Conservation (phyloP, 768 basidiomycete species). For the Multifurca ochricompacta region DNA sequence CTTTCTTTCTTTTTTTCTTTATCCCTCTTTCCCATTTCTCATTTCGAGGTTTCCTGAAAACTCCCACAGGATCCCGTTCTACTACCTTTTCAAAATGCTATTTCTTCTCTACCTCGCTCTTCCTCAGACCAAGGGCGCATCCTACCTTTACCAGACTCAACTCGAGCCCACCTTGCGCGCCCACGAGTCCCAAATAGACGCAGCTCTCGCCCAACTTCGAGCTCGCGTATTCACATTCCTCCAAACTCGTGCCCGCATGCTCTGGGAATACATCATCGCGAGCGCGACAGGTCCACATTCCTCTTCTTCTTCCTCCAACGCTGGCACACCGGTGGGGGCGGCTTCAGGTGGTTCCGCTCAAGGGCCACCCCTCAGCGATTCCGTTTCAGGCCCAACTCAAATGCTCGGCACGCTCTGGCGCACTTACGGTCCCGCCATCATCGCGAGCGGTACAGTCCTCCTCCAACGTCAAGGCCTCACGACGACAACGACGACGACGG, state of each 20-base stretch:
- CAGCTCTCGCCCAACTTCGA: conserved; percentile 59
- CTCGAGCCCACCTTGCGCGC: conserved; percentile 76
- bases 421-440: conserved; percentile 66
- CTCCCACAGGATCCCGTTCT: conserved; percentile 74
- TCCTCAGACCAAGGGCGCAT: conserved; percentile 83
- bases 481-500: conserved; percentile 23
- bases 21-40: no score
- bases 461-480: conserved; percentile 45
- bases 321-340: conserved; percentile 20
- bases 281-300: conserved; percentile 41
- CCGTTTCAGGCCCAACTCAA: conserved; percentile 56
- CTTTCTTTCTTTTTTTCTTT: background rate
- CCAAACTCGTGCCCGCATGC: conserved; percentile 50
- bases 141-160: conserved; percentile 73
- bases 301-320: no score
- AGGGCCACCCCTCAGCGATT: conserved; percentile 43
- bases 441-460: conserved; percentile 60
- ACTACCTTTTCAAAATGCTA: conserved; percentile 70
- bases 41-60: conserved; percentile 14
- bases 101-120: conserved; percentile 84
- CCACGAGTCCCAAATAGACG: conserved; percentile 83
- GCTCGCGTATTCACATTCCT: conserved; percentile 51
- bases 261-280: conserved; percentile 59
- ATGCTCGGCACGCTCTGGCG: conserved; percentile 63
- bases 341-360: conserved; percentile 25